Conservation (phyloP, 768 basidiomycete species). For the Boletus rubroflammeus region DNA sequence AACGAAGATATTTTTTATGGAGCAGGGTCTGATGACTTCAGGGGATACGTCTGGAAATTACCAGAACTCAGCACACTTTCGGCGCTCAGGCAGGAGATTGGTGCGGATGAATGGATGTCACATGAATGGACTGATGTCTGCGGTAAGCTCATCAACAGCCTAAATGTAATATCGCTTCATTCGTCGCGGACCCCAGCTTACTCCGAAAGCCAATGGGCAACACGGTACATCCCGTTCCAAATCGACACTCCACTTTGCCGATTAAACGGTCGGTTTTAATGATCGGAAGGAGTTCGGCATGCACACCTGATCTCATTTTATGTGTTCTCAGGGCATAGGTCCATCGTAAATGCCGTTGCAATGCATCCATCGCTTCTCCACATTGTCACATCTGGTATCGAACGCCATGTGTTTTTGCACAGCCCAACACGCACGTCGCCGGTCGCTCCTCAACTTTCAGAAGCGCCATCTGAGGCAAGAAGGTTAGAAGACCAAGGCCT, state of each 20-base stretch:
- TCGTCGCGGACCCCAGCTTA: slow-evolving; percentile 38
- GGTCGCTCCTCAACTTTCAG: slow-evolving; percentile 39
- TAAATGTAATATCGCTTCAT: slow-evolving; percentile 7
- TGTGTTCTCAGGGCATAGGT: slow-evolving; percentile 53
- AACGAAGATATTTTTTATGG: slow-evolving; percentile 58
- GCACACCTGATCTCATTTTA: slow-evolving; percentile 1
- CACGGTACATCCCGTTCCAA: slow-evolving; percentile 57
- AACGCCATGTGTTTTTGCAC: slow-evolving; percentile 65
- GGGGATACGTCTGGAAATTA: slow-evolving; percentile 74
- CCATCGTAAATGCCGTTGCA: slow-evolving; percentile 71
- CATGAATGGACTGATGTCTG: slow-evolving; percentile 28
- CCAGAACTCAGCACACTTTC: slow-evolving; percentile 47
- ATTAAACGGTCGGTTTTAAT: slow-evolving; percentile 47
- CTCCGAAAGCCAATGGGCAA: slow-evolving; percentile 34
- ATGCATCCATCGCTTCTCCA: slow-evolving; percentile 71
- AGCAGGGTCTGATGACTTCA: slow-evolving; percentile 82
- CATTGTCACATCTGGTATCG: slow-evolving; percentile 69
- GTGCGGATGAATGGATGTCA: slow-evolving; percentile 43
- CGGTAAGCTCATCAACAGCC: slow-evolving; percentile 25
- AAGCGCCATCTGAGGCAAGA: slow-evolving; percentile 49
- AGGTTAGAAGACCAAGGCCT: slow-evolving; percentile 33
- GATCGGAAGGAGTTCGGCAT: not conserved
- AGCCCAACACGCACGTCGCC: slow-evolving; percentile 61
- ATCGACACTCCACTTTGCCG: slow-evolving; percentile 61
- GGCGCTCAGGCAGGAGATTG: slow-evolving; percentile 45